phyloP scores from a whole-genome alignment of 495 filamentous ascomycete species.

The Physcia stellaris region DNA sequence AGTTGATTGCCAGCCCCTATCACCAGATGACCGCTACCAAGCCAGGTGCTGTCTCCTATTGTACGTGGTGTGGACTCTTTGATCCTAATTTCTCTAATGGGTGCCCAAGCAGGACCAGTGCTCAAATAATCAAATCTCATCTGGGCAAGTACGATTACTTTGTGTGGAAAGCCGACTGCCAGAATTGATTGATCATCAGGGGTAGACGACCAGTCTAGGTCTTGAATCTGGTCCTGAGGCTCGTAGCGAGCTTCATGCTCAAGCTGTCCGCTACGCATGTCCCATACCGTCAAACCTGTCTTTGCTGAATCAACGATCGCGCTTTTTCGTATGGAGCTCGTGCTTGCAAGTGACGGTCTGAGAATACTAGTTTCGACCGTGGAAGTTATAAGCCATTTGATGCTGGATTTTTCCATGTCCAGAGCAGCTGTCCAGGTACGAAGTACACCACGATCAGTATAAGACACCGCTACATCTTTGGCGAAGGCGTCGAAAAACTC shows the following conservation, averaged over 20 bases:
- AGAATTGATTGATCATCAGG: slow-evolving; percentile 84
- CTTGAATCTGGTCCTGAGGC: slow-evolving; percentile 59
- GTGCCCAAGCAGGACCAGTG: slow-evolving; percentile 79
- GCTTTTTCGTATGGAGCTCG: slow-evolving; percentile 75
- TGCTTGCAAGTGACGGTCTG: slow-evolving; percentile 66
- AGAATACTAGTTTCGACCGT: slow-evolving; percentile 67
- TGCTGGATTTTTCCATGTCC: slow-evolving; percentile 34
- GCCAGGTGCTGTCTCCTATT: slow-evolving; percentile 87
- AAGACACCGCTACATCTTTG: slow-evolving; percentile 77
- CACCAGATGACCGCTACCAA: slow-evolving; percentile 67
- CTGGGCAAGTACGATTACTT: slow-evolving; percentile 74
- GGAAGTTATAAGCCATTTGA: slow-evolving; percentile 77
- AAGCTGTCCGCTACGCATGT: slow-evolving; percentile 64
- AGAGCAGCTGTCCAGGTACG: slow-evolving; percentile 80
- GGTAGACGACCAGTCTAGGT: slow-evolving; percentile 91
- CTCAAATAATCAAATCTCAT: slow-evolving; percentile 90
- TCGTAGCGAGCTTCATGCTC: slow-evolving; percentile 70
- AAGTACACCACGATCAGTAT: slow-evolving; percentile 60
- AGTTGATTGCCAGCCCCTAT: slow-evolving; percentile 87
- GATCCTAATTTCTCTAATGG: slow-evolving; percentile 69
- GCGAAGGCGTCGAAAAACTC: slow-evolving; percentile 81
- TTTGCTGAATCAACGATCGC: slow-evolving; percentile 62
- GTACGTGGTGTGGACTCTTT: slow-evolving; percentile 76
- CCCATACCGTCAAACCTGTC: slow-evolving; percentile 85
- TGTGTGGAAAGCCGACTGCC: slow-evolving; percentile 78